Conservation (phyloP, 2,329 filamentous ascomycete genomes). For the Curvularia spicifera region DNA sequence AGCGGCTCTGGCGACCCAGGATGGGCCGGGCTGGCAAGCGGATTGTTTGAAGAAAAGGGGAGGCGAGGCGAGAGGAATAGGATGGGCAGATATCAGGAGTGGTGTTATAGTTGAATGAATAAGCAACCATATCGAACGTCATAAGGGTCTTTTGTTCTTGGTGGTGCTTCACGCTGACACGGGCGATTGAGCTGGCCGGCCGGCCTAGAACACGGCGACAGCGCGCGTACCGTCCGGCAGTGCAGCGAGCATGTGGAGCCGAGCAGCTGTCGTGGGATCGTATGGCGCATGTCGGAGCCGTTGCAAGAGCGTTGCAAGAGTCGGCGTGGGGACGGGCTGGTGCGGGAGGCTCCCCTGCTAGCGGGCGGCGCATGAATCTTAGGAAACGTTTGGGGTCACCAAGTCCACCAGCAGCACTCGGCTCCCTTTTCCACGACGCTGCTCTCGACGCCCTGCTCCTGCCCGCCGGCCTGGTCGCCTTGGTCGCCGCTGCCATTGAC, state of each 20-base stretch:
- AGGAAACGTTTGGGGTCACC: not conserved
- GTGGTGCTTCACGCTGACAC: too few relatives aligned
- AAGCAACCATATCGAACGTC: not conserved
- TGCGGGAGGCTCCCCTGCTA: conserved; percentile 11
- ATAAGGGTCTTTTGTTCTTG: too few relatives aligned
- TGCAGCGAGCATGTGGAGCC: too few relatives aligned
- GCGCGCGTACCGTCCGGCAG: too few relatives aligned
- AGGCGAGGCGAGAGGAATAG: not conserved
- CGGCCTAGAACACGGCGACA: too few relatives aligned
- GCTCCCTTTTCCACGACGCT: not conserved
- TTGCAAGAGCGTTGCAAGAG: conserved; percentile 22
- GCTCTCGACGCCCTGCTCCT: not conserved
- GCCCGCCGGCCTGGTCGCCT: too few relatives aligned
- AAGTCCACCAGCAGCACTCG: not conserved
- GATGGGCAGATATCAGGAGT: not conserved
- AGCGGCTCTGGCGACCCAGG: conserved; percentile 19
- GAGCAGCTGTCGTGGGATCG: too few relatives aligned
- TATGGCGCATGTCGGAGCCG: conserved; percentile 9
- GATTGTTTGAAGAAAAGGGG: not conserved
- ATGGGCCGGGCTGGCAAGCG: conserved; percentile 5
- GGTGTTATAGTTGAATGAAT: not conserved
- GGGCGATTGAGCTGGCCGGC: too few relatives aligned
- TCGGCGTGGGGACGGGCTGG: conserved; percentile 11
- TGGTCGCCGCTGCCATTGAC: not conserved
- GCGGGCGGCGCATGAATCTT: not conserved